phyloP scores from a whole-genome alignment of 345 rosid species.

The Reutealis trisperma region DNA sequence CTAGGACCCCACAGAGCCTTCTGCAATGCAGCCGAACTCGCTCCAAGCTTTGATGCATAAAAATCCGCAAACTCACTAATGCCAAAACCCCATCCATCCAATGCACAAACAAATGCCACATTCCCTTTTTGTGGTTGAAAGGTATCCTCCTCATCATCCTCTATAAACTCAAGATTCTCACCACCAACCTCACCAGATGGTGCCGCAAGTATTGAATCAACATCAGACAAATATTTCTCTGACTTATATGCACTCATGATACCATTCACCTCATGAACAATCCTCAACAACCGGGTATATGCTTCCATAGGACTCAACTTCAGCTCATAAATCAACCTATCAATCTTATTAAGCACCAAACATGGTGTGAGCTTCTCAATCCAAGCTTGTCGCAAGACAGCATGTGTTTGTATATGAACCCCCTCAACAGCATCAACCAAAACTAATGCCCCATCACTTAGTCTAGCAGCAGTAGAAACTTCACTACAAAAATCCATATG shows the following conservation, averaged over 20 bases:
- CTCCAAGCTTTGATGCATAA: slow-evolving; percentile 82
- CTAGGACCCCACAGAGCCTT: slow-evolving; percentile 93
- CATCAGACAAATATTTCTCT: slow-evolving; percentile 89
- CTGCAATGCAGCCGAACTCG: slow-evolving; percentile 57
- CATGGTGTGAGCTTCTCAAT: slow-evolving; percentile 91
- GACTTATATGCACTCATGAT: slow-evolving; percentile 83
- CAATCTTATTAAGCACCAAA: slow-evolving; percentile 90
- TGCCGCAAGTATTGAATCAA: slow-evolving; percentile 73
- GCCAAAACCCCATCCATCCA: slow-evolving; percentile 95
- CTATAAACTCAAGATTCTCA: slow-evolving; percentile 66
- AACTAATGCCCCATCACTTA: slow-evolving; percentile 89
- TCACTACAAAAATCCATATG: slow-evolving; percentile 98
- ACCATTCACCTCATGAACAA: slow-evolving; percentile 90
- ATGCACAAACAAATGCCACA: slow-evolving; percentile 82
- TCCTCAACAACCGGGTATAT: slow-evolving; percentile 68
- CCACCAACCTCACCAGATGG: slow-evolving; percentile 48
- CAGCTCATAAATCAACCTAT: slow-evolving; percentile 86
- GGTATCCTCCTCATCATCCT: slow-evolving; percentile 91
- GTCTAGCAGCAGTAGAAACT: slow-evolving; percentile 86
- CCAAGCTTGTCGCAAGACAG: slow-evolving; percentile 89
- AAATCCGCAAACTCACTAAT: slow-evolving; percentile 73
- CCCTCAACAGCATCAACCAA: slow-evolving; percentile 98
- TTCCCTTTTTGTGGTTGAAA: slow-evolving; percentile 95
- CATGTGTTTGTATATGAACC: slow-evolving; percentile 91
- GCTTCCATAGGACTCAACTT: slow-evolving; percentile 86